Conservation (phyloP, 2,329 filamentous ascomycete species). For the Verticillium zaregamsianum region DNA sequence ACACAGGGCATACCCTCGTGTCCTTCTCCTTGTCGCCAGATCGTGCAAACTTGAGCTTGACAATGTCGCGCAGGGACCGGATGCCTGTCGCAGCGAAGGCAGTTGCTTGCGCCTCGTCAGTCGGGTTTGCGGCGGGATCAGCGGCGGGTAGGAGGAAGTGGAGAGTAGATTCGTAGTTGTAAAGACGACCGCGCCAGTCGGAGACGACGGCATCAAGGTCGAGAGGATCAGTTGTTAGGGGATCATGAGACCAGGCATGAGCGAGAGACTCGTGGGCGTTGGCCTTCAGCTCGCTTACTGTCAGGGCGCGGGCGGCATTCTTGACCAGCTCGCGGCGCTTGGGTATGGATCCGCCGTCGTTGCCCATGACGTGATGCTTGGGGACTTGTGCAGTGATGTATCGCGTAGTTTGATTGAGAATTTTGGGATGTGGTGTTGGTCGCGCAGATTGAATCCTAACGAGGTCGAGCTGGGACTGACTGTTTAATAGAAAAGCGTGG, state of each 20-base stretch:
- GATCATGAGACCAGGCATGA: slow-evolving; percentile 84
- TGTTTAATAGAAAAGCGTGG: too few relatives aligned
- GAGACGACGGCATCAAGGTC: slow-evolving; percentile 71
- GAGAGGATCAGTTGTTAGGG: slow-evolving; percentile 75
- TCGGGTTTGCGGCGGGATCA: slow-evolving; percentile 21
- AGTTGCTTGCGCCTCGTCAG: slow-evolving; percentile 20
- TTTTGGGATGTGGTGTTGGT: not conserved
- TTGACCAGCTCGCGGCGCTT: slow-evolving; percentile 95
- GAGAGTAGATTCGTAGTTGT: slow-evolving; percentile 91
- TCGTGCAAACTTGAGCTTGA: slow-evolving; percentile 69
- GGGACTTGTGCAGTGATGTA: not conserved
- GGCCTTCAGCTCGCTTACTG: slow-evolving; percentile 83
- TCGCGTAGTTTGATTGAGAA: not conserved
- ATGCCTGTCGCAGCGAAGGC: slow-evolving; percentile 55
- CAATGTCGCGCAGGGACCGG: slow-evolving; percentile 78
- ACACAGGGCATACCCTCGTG: slow-evolving; percentile 80
- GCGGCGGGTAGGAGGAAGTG: slow-evolving; percentile 47
- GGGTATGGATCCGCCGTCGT: slow-evolving; percentile 95
- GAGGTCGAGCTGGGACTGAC: too few relatives aligned
- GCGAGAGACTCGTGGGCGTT: slow-evolving; percentile 78
- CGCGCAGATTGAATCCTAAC: too few relatives aligned
- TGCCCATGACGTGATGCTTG: slow-evolving; percentile 67
- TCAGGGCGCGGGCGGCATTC: slow-evolving; percentile 78
- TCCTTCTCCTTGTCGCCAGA: slow-evolving; percentile 38
- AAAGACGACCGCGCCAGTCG: slow-evolving; percentile 77